phyloP scores from a whole-genome alignment of 177 flowering plant genomes.

The Telopea speciosissima region DNA sequence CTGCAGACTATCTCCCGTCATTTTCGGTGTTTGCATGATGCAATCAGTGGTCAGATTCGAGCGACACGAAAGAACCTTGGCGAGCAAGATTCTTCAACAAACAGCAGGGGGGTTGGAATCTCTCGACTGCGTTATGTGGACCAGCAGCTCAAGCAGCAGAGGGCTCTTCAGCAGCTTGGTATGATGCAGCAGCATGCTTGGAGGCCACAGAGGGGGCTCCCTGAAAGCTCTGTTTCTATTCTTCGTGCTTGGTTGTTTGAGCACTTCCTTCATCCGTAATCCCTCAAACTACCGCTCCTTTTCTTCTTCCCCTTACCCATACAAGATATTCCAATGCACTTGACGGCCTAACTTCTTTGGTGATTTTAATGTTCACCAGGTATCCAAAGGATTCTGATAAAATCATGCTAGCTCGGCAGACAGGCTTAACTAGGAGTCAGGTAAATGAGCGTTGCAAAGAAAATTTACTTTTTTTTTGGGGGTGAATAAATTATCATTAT shows the following conservation, averaged over 20 bases:
- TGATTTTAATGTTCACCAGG: conserved; percentile 28
- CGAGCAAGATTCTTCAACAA: conserved; percentile 43
- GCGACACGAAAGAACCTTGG: conserved; percentile 57
- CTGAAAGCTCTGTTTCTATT: conserved; percentile 73
- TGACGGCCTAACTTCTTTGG: conserved; percentile 1
- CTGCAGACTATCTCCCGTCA: conserved; percentile 94
- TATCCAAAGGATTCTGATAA: conserved; percentile 83
- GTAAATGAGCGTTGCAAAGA: conserved; percentile 20
- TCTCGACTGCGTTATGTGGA: conserved; percentile 67
- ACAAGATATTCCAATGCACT: neutral
- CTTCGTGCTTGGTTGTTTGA: conserved; percentile 97
- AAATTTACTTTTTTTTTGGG: neutral
- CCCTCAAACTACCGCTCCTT: neutral
- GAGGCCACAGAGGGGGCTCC: conserved; percentile 86
- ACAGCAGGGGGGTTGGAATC: conserved; percentile 48
- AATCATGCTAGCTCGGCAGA: conserved; percentile 84
- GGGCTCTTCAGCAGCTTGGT: conserved; percentile 71
- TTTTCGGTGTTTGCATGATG: conserved; percentile 86
- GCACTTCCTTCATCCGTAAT: conserved; percentile 96
- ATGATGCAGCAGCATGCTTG: conserved; percentile 77
- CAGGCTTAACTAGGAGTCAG: conserved; percentile 78
- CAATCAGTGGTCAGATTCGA: conserved; percentile 62
- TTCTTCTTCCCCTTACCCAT: neutral
- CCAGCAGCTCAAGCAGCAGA: conserved; percentile 69
- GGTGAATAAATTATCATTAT: no score